Percentiles rank a stretch among this genome's conserved stretches.
phyloP scores from a whole-genome alignment of 148 eudicot genomes.

The Chenopodium formosanum region DNA sequence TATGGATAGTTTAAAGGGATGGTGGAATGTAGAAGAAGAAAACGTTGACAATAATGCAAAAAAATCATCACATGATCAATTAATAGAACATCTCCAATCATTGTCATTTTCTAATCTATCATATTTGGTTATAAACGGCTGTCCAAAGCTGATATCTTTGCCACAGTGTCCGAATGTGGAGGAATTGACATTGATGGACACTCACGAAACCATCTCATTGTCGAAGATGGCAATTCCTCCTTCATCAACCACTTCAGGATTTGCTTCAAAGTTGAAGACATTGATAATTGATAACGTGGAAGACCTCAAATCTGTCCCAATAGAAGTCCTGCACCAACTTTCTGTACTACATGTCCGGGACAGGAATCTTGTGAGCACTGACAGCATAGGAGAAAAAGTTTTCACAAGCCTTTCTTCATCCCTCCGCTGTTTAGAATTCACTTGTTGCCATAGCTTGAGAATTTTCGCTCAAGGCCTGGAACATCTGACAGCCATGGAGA shows the following conservation, averaged over 20 bases:
- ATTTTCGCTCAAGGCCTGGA: conserved; percentile 12
- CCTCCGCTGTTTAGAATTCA: not conserved
- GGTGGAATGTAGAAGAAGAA: conserved; percentile 24
- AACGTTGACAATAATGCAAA: too few species aligned
- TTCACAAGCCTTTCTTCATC: not conserved
- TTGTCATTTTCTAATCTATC: conserved; percentile 23
- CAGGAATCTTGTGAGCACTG: not conserved
- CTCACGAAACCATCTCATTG: not conserved
- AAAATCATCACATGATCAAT: not conserved
- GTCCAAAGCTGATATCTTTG: conserved; percentile 12
- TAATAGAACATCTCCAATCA: not conserved
- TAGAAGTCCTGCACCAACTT: conserved; percentile 13
- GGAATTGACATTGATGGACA: not conserved
- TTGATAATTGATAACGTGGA: not conserved
- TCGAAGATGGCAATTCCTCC: not conserved
- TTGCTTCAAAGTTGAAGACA: not conserved
- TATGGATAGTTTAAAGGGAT: conserved; percentile 27
- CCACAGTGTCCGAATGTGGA: conserved; percentile 15
- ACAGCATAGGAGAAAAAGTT: not conserved
- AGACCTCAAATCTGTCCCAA: conserved; percentile 15
- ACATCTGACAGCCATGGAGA: conserved; percentile 20
- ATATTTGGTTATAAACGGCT: too few species aligned
- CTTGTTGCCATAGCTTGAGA: not conserved
- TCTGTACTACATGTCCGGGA: not conserved
- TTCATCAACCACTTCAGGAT: not conserved